These are phyloP conservation scores for Zymoseptoria pseudotritici DNA, from an alignment of 2,329 filamentous ascomycete species.

Conservation along the genomic window DNA sequence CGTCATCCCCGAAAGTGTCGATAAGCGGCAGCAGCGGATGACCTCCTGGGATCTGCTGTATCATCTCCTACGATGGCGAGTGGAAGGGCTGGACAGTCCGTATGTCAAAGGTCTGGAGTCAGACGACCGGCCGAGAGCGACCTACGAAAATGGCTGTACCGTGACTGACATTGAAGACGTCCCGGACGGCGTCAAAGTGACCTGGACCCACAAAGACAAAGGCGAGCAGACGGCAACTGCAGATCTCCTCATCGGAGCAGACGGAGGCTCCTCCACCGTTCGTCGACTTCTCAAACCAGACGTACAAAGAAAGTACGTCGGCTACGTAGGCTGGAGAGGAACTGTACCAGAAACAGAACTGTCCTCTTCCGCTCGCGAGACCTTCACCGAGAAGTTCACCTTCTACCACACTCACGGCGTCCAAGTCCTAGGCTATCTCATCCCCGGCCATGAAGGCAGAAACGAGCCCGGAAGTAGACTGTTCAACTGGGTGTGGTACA, in stretches of 20 bases:
- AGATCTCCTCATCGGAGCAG: conserved; percentile 40
- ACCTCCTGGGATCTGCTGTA: conserved; percentile 45
- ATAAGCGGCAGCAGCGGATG: conserved; percentile 37
- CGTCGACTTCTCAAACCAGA: conserved; percentile 21
- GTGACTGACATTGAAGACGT: conserved; percentile 21
- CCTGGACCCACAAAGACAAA: conserved; percentile 20
- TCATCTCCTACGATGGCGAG: conserved; percentile 39
- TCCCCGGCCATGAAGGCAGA: conserved; percentile 38
- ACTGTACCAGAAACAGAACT: conserved; percentile 29
- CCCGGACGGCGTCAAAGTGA: conserved; percentile 16
- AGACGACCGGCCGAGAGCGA: conserved; percentile 14
- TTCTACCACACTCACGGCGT: conserved; percentile 34
- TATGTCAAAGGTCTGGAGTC: conserved; percentile 20
- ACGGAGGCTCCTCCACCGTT: conserved; percentile 31
- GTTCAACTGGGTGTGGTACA: conserved; percentile 45
- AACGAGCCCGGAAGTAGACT: conserved; percentile 35
- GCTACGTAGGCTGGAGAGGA: conserved; percentile 28
- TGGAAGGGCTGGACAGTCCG: conserved; percentile 33
- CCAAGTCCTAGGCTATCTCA: conserved; percentile 38
- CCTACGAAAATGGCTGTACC: conserved; percentile 26
- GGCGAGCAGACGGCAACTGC: conserved; percentile 15
- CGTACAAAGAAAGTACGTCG: conserved; percentile 25
- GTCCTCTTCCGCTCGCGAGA: conserved; percentile 25
- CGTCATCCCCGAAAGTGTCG: conserved; percentile 21
- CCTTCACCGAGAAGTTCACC: conserved; percentile 34